These are phyloP conservation scores for Lactarius vividus DNA, from an alignment of 768 basidiomycete genomes.

Conservation along the genomic window DNA sequence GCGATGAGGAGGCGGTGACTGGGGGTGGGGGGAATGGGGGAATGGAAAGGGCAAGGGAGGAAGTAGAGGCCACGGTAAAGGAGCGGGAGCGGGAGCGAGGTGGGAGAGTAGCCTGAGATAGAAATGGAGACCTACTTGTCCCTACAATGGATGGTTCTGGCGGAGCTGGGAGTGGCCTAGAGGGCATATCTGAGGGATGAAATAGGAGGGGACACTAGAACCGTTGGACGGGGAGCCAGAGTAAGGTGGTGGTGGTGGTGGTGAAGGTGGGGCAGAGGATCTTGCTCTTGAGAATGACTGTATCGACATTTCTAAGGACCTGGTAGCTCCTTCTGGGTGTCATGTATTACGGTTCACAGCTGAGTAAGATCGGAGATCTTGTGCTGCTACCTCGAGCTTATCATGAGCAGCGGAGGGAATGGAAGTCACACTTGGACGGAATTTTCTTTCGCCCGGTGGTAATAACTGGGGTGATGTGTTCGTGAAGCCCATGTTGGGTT, in stretches of 20 bases:
- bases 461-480: not conserved
- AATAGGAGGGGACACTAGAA: not conserved
- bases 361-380: not conserved
- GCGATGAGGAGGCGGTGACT: not conserved
- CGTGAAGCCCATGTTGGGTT: not conserved
- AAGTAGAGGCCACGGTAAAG: not conserved
- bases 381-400: not conserved
- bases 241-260: not conserved
- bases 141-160: not conserved
- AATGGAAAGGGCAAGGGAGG: not conserved
- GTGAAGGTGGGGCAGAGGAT: not conserved
- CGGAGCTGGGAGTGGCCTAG: slow-evolving; percentile 4
- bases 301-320: not conserved
- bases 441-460: not conserved
- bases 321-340: not conserved
- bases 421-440: not conserved
- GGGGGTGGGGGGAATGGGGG: not conserved
- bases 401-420: not conserved
- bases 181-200: not conserved
- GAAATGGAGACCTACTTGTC: too few relatives aligned
- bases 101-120: not conserved
- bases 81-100: not conserved
- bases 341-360: not conserved
- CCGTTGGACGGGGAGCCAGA: not conserved
- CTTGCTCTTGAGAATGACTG: not conserved